Base-by-base conservation (phyloP, 78 protist species). In the Cavenderia fasciculata region DNA sequence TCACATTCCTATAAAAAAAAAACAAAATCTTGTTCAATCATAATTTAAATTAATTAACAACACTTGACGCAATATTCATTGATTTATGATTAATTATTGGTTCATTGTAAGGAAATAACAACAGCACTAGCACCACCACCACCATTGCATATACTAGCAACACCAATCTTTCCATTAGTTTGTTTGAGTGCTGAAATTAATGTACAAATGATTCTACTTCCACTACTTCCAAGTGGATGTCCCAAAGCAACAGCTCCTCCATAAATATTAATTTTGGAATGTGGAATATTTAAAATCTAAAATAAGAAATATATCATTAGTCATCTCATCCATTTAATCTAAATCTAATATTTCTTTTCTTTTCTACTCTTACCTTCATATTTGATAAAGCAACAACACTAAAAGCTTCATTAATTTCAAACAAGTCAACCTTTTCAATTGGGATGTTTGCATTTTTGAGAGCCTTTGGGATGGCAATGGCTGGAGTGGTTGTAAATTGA, bases 231-330 rank as follows among this genome's bases (percentile, higher is more conserved):
- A 6, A 99, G 70, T 11, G 99, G 99, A 69, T 99, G 99, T 25
- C 99, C 99, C n/a, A 98, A 33, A 0, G 98, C 43, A 14, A 98
- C 98, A 10, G 98, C 99, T 12, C 99, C 99, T 2, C 99, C 99
- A 43, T 61, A 61, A 21, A 97, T 77, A 74, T 98, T 98, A 27
- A 98, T 79, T 41, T 70, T 76, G 25, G 40, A 40, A 34, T 51
- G 70, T 29, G 84, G 94, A 34, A 96, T 27, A 31, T 62, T 78
- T 18, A 96, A 79, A 8, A 86, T 40, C 29, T 57, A 57, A 27
- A 27, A 21, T 6, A 10, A 57, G 10, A 57, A n/a, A n/a, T n/a
- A n/a, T n/a, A n/a, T n/a, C n/a, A n/a, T n/a, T n/a, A n/a, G n/a
- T n/a, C n/a, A n/a, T n/a, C n/a, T 10, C 27, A 25, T 27, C 10